Conservation (phyloP, 192 early-diverging fungal species). For the Cetraspora pellucida region DNA sequence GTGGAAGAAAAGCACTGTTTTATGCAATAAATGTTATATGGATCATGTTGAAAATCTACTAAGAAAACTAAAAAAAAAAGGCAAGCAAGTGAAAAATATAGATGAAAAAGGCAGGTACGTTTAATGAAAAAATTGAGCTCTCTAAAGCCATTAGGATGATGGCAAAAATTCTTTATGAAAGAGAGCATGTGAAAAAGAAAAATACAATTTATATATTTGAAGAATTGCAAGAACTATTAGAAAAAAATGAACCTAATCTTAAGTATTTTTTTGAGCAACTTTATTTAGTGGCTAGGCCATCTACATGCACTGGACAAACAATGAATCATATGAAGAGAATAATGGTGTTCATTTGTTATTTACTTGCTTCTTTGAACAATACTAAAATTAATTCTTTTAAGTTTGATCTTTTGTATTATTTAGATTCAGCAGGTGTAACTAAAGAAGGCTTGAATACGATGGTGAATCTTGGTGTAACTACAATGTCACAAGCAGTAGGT, state of each 20-base stretch:
- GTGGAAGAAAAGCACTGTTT: not conserved
- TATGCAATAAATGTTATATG: too few species aligned
- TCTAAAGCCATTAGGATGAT: not conserved
- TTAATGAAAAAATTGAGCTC: not conserved
- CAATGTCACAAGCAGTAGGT: not conserved
- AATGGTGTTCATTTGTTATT: conserved; percentile 21
- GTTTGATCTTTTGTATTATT: conserved; percentile 1
- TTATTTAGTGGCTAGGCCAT: not conserved
- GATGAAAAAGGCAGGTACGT: too few species aligned
- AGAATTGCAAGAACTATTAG: not conserved
- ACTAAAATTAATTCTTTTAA: conserved; percentile 20
- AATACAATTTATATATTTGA: not conserved
- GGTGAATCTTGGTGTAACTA: not conserved
- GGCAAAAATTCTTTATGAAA: conserved; percentile 13
- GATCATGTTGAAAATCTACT: too few species aligned
- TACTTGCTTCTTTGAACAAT: conserved; percentile 11
- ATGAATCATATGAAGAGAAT: not conserved
- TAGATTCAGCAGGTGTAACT: not conserved
- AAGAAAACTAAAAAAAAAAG: too few species aligned
- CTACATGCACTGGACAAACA: not conserved
- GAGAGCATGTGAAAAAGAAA: not conserved
- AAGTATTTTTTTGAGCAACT: not conserved
- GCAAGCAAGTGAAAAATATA: too few species aligned
- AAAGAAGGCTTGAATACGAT: conserved; percentile 19
- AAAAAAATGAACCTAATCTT: not conserved